A percentile compares a stretch with the other conserved stretches of the same genome.
phyloP scores from a whole-genome alignment of 2,329 filamentous ascomycete genomes.

The Bipolaris cookei region DNA sequence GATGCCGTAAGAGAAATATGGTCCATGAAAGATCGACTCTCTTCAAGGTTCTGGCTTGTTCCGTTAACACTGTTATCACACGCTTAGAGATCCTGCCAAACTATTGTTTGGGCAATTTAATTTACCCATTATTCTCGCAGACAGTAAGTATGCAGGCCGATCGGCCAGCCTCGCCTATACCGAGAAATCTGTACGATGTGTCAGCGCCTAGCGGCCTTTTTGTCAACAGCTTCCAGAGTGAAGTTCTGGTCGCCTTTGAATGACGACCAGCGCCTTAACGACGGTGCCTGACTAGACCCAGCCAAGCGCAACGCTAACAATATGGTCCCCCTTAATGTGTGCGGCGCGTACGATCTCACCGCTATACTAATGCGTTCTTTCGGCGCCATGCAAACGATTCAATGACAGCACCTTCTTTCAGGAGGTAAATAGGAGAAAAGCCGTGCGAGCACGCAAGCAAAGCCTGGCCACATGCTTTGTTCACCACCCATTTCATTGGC shows the following conservation, averaged over 20 bases:
- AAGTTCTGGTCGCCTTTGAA: background rate
- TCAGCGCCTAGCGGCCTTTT: background rate
- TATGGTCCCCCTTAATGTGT: background rate
- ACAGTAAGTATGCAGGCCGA: background rate
- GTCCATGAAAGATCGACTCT: background rate
- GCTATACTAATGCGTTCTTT: background rate
- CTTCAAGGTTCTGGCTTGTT: background rate
- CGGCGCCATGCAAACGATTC: no score
- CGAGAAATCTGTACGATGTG: background rate
- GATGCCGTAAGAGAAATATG: background rate
- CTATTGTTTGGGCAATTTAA: background rate
- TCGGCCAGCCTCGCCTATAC: background rate
- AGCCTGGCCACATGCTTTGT: no score
- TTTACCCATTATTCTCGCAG: background rate
- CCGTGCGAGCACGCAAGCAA: no score
- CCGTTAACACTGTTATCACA: background rate
- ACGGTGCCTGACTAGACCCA: slow-evolving; percentile 2
- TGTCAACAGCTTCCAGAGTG: background rate
- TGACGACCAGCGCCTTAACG: background rate
- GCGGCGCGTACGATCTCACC: background rate
- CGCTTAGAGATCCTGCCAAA: background rate
- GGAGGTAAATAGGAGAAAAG: no score
- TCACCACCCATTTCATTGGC: no score
- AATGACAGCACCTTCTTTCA: no score
- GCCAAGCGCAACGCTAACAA: background rate